Evolutionary conservation across 1,284 basidiomycete species (phyloP).

Genomic region (Apiotrichum sp.): DNA sequence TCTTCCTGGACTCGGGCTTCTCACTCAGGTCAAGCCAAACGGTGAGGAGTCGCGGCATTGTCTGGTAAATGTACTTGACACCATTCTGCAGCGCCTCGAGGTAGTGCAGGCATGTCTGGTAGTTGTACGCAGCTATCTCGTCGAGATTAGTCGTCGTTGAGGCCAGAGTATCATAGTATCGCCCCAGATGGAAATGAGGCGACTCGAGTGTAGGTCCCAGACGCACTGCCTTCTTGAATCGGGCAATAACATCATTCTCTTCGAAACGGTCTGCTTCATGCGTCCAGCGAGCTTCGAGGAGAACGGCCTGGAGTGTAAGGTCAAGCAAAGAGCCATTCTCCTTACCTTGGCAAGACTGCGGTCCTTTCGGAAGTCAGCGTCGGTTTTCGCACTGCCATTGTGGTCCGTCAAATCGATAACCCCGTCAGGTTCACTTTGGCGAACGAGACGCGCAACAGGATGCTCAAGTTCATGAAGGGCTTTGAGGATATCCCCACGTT

Average conservation of each 20-base stretch:
- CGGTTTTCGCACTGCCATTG: conserved; percentile 51
- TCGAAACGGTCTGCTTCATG: conserved; percentile 79
- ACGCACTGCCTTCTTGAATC: conserved; percentile 57
- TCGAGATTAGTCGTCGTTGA: conserved; percentile 8
- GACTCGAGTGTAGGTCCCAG: conserved; percentile 68
- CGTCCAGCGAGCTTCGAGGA: conserved; percentile 90
- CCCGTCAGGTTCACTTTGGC: not conserved
- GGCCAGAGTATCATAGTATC: conserved; percentile 64
- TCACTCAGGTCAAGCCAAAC: conserved; percentile 95
- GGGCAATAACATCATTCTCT: conserved; percentile 57
- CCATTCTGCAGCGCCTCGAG: conserved; percentile 70
- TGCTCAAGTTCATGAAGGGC: conserved; percentile 72
- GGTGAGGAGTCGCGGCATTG: conserved; percentile 86
- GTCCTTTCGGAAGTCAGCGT: conserved; percentile 42
- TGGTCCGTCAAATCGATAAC: conserved; percentile 52
- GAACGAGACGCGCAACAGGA: conserved; percentile 7
- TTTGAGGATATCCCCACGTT: conserved; percentile 72
- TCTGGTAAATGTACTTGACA: conserved; percentile 95
- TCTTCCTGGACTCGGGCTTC: conserved; percentile 35
- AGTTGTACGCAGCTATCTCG: conserved; percentile 23
- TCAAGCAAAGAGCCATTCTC: not conserved
- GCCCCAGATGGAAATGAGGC: conserved; percentile 75
- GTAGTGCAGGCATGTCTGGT: conserved; percentile 58
- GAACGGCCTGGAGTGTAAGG: conserved; percentile 58
- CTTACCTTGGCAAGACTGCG: conserved; percentile 61